Evolutionary conservation across 495 filamentous ascomycete genomes (phyloP), one percentile per base, ranked within the genome.

Genomic region (Pyrenula massariospora): DNA sequence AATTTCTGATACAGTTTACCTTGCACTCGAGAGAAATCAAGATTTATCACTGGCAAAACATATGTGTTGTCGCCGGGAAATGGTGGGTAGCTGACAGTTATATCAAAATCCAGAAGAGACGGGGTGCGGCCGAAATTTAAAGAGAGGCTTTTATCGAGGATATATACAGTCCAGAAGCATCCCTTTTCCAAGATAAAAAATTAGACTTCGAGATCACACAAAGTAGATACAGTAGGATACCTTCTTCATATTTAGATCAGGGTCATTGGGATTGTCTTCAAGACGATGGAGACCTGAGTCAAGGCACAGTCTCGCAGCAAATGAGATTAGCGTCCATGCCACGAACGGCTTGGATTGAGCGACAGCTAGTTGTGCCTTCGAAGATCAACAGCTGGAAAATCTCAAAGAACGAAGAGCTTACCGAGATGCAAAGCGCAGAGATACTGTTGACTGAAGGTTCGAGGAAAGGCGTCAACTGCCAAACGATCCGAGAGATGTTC

Each of bases 61-160:
- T 22, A 10, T 15, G 31, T 50, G 1, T 23, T 12, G 48, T 3
- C 25, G 2, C 24, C n/a, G 12, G 57, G 57, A 20, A 54, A 58
- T 10, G 2, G 23, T 22, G 56, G 52, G 21, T 54, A 54, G 2
- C 25, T 25, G 22, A 31, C 20, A 3, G 56, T 58, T 11, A 58
- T 58, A 21, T 58, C 56, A 24, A 42, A 58, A 31, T 58, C 56
- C 22, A 47, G 42, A 11, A 58, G 48, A 52, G 8, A 54, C 19
- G 56, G 42, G 20, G 51, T 24, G 21, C 56, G 50, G 25, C 56
- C 56, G 25, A 58, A 58, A 24, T 58, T 58, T 24, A 58, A 54
- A 15, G 56, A 21, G 23, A 58, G 52, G 25, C 21, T 31, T 49
- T 58, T 58, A n/a, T 58, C 56, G 2, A 58, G 49, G 20, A 47